A percentile compares a stretch with the other conserved stretches of the same genome.
These are phyloP conservation scores for Leishmania martiniquensis DNA, from an alignment of 208 protist genomes.

Conservation along the genomic window DNA sequence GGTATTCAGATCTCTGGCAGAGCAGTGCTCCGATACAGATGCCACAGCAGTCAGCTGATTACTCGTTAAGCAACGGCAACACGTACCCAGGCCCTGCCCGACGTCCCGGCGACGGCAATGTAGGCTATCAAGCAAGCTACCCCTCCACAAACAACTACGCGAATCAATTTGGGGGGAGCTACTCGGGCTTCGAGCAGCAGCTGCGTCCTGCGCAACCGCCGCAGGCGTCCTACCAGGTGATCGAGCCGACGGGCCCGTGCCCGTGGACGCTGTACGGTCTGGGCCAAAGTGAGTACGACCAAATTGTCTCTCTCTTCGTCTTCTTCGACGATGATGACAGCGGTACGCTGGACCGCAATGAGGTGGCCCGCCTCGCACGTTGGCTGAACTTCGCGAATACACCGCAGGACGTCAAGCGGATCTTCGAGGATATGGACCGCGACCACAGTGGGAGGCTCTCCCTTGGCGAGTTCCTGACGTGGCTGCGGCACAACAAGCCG, in stretches of 20 bases:
- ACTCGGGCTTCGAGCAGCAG: constrained; percentile 4
- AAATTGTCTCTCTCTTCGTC: constrained; percentile 82
- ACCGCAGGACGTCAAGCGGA: constrained; percentile 64
- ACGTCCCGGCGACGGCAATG: not conserved
- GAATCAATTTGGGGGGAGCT: not conserved
- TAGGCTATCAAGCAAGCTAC: not conserved
- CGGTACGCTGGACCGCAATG: constrained; percentile 51
- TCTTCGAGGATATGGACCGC: constrained; percentile 82
- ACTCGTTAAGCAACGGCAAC: not conserved
- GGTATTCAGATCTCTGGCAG: constrained; percentile 13
- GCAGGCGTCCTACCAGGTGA: constrained; percentile 35
- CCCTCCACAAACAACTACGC: constrained; percentile 5
- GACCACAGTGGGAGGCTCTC: constrained; percentile 61
- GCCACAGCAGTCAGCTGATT: not conserved
- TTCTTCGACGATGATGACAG: constrained; percentile 83
- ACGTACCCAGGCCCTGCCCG: constrained; percentile 13
- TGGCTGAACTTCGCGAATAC: constrained; percentile 85
- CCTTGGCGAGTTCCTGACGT: constrained; percentile 77
- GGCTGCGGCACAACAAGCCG: constrained; percentile 74
- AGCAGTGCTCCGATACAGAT: constrained; percentile 14
- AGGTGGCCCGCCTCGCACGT: constrained; percentile 65
- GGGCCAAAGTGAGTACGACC: constrained; percentile 78
- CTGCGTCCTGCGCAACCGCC: not conserved
- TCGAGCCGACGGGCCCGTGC: constrained; percentile 40
- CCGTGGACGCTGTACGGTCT: constrained; percentile 75